phyloP scores from a whole-genome alignment of 2,329 filamentous ascomycete genomes.

The Trichoderma asperellum region DNA sequence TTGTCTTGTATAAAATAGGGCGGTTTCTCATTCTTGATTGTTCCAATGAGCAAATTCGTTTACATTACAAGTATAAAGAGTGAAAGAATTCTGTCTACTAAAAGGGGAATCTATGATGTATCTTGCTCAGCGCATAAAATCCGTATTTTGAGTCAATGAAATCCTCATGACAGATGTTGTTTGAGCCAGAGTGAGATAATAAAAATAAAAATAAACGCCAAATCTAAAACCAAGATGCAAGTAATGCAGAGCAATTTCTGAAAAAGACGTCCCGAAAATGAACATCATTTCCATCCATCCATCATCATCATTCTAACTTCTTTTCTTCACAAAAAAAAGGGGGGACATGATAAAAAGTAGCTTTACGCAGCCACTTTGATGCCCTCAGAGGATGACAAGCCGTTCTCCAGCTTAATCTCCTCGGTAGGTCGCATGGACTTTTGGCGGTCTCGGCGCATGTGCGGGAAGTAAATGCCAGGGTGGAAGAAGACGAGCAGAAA shows the following conservation, averaged over 20 bases:
- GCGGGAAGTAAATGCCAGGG: conserved; percentile 59
- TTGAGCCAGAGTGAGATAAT: not conserved
- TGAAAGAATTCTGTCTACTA: not conserved
- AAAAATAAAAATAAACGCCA: conserved; percentile 13
- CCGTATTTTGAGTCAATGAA: not conserved
- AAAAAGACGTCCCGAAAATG: conserved; percentile 26
- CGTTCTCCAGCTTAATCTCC: conserved; percentile 36
- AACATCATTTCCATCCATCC: not conserved
- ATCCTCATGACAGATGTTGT: not conserved
- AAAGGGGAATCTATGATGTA: conserved; percentile 12
- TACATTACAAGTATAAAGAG: not conserved
- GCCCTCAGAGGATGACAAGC: conserved; percentile 37
- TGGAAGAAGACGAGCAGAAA: conserved; percentile 57
- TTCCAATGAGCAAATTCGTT: not conserved
- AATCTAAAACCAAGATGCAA: conserved; percentile 28
- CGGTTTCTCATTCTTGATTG: too few relatives aligned
- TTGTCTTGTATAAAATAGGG: not conserved
- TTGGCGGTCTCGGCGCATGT: conserved; percentile 48
- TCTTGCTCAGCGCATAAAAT: not conserved
- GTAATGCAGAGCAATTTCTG: not conserved
- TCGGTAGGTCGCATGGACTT: conserved; percentile 21
- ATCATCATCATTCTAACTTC: not conserved
- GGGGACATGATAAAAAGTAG: too few relatives aligned
- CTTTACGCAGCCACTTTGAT: conserved; percentile 22
- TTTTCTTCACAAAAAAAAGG: too few relatives aligned